Evolutionary conservation across 306 rosid genomes (phyloP), one percentile per base, ranked within the genome.

Genomic region (Geum urbanum): DNA sequence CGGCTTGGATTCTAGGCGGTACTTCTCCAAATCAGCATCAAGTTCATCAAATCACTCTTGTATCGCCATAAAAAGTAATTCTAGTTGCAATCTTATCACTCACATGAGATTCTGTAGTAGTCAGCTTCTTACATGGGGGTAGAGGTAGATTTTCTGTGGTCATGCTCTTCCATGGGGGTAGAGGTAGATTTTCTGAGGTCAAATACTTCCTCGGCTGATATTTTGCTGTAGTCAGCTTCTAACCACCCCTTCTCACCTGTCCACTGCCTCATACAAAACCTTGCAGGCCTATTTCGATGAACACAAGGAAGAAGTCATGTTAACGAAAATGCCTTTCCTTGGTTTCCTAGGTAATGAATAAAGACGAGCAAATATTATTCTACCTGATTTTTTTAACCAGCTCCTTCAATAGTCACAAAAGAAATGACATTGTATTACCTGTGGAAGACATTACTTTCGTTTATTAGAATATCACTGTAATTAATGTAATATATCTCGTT

Each of bases 1-100:
- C 77, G 37, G 27, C 79, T 22, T 67, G 73, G 83, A 84, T 39
- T 75, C 76, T 5, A 19, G 69, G 67, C 39, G 87, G 80, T 88
- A 85, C 56, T 22, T 78, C 80, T 73, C 92, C 83, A 81, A 73
- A 62, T 68, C 81, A 19, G 82, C 82, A 57, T 73, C 86, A 60
- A 68, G 79, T 48, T 75, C 84, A 68, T 80, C 53, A 52, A 45
- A 70, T 67, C 61, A 60, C 63, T 72, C 58, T 77, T 14, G 18
- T 49, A 49, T 49, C 57, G 7, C 27, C 24, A 52, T 52, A n/a
- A 15, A 49, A 14, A 15, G 18, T 43, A 7, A 0, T 43, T 7
- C 10, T 9, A 47, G 51, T 47, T 14, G 5, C 16, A 47, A 9
- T 18, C 1, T 52, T 18, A 9, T 52, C 19, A 20, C 24, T n/a